These are phyloP conservation scores for Fistulina hepatica DNA, from an alignment of 1,284 basidiomycete species.

Conservation along the genomic window DNA sequence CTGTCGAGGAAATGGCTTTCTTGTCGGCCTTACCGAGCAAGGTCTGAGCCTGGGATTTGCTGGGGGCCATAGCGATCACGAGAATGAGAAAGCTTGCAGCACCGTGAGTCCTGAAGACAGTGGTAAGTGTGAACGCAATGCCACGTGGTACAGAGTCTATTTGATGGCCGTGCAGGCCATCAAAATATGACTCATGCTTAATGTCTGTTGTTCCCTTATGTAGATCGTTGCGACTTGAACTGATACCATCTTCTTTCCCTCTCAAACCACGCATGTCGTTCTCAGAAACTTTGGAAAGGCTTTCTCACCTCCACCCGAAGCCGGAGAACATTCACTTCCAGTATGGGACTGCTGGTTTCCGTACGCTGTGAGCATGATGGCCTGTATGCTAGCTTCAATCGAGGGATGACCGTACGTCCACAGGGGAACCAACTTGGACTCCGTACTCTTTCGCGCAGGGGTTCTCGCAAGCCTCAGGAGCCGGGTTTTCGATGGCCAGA, in stretches of 20 bases:
- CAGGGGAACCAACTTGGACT: constrained; percentile 78
- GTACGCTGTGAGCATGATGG: constrained; percentile 65
- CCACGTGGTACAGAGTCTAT: no score
- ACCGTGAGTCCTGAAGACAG: not conserved
- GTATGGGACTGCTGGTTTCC: constrained; percentile 95
- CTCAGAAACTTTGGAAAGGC: constrained; percentile 33
- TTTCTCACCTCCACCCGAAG: constrained; percentile 54
- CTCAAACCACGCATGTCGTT: constrained; percentile 31
- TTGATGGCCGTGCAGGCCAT: no score
- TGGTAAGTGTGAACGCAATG: not conserved
- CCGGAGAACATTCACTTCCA: constrained; percentile 56
- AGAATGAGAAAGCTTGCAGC: constrained; percentile 4
- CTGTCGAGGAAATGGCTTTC: constrained; percentile 72
- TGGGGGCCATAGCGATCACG: constrained; percentile 31
- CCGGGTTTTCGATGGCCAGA: constrained; percentile 81
- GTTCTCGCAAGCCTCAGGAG: constrained; percentile 86
- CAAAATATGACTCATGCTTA: no score
- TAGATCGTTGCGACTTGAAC: no score
- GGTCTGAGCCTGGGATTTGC: constrained; percentile 56
- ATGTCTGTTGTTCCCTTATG: no score
- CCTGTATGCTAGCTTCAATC: constrained; percentile 7
- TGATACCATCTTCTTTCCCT: no score
- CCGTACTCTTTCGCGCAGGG: constrained; percentile 89
- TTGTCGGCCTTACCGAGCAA: constrained; percentile 86
- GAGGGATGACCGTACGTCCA: constrained; percentile 15